Conservation (phyloP, 768 basidiomycete genomes). For the Tylopilus subfusipes region DNA sequence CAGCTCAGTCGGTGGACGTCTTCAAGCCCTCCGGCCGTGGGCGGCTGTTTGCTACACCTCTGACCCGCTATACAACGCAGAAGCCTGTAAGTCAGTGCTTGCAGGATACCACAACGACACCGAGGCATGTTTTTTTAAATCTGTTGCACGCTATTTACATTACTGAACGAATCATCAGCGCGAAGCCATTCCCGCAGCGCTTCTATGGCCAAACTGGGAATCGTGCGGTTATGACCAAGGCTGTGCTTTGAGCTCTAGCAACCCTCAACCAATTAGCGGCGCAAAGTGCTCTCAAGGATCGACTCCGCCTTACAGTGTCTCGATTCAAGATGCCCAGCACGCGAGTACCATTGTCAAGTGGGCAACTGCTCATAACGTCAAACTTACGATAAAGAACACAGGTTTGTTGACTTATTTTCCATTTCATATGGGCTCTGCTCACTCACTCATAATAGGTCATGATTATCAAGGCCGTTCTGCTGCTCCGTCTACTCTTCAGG, state of each 20-base stretch:
- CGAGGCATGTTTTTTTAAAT: conserved; percentile 8
- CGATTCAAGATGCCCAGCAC: conserved; percentile 18
- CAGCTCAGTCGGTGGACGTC: conserved; percentile 12
- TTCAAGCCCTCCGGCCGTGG: conserved; percentile 21
- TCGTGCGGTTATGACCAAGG: conserved; percentile 14
- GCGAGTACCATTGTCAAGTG: conserved; percentile 20
- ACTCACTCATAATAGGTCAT: conserved; percentile 11
- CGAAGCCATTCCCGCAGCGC: conserved; percentile 15
- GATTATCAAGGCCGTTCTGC: conserved; percentile 24
- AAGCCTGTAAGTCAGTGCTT: conserved; percentile 14
- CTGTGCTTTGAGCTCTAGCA: conserved; percentile 15
- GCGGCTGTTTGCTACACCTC: conserved; percentile 21
- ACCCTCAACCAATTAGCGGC: conserved; percentile 14
- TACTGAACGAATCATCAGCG: conserved; percentile 11
- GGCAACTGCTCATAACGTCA: conserved; percentile 18
- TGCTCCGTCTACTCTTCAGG: conserved; percentile 23
- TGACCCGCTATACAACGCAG: conserved; percentile 16
- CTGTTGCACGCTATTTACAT: neutral
- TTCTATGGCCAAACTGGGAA: conserved; percentile 26
- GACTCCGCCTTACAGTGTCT: conserved; percentile 18
- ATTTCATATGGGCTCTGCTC: neutral
- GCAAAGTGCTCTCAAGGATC: conserved; percentile 19
- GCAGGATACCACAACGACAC: conserved; percentile 14
- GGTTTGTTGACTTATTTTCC: conserved; percentile 5
- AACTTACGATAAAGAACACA: conserved; percentile 19